phyloP scores from a whole-genome alignment of 1,139 yeast species.

The Hemisphaericaspora xylofermentans region DNA sequence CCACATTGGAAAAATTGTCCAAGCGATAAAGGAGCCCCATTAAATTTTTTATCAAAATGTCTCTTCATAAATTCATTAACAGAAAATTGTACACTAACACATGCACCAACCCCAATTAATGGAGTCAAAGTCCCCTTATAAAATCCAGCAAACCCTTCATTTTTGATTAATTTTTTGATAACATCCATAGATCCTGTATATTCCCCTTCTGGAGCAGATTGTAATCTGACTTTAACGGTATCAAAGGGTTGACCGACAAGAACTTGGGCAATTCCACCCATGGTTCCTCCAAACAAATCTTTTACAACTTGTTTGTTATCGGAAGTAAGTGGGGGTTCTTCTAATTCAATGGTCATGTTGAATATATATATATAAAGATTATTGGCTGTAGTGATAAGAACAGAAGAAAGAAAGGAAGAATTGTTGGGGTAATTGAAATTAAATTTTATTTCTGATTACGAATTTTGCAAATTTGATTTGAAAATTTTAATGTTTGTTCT shows the following conservation, averaged over 20 bases:
- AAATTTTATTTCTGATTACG: no score
- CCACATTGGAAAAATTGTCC: slow-evolving; percentile 77
- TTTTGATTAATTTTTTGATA: slow-evolving; percentile 60
- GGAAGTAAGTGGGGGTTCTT: slow-evolving; percentile 43
- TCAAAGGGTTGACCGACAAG: slow-evolving; percentile 96
- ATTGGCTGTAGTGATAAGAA: neutral
- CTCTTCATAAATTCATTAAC: slow-evolving; percentile 95
- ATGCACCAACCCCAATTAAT: slow-evolving; percentile 89
- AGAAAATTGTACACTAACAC: slow-evolving; percentile 78
- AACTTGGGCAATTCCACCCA: slow-evolving; percentile 94
- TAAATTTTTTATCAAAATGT: slow-evolving; percentile 45
- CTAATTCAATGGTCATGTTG: slow-evolving; percentile 43
- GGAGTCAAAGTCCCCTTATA: slow-evolving; percentile 89
- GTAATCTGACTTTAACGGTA: slow-evolving; percentile 87
- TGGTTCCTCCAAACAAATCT: slow-evolving; percentile 86
- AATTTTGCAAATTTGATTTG: neutral
- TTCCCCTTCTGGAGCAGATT: slow-evolving; percentile 77
- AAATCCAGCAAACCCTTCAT: slow-evolving; percentile 80
- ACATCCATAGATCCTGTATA: slow-evolving; percentile 78
- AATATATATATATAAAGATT: neutral
- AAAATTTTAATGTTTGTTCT: no score
- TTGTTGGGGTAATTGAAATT: neutral
- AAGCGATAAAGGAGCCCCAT: slow-evolving; percentile 43
- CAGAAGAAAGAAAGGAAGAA: neutral
- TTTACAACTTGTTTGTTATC: slow-evolving; percentile 60